These are phyloP conservation scores for Leishmania guyanensis DNA, from an alignment of 208 protist genomes.

Conservation along the genomic window DNA sequence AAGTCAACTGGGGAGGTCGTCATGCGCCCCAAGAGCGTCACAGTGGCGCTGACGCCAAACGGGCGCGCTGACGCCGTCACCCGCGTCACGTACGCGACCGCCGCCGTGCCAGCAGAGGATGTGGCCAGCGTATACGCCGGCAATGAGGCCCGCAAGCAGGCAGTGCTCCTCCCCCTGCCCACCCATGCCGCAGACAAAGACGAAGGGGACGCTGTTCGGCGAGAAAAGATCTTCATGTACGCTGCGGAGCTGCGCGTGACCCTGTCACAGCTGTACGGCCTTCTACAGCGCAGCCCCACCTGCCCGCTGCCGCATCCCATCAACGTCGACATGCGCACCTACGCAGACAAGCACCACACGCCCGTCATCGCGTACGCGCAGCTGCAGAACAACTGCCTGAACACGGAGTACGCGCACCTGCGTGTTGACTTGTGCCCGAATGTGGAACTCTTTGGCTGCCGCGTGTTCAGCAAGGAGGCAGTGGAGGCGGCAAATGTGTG, in stretches of 20 bases:
- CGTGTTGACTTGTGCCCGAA: constrained; percentile 57
- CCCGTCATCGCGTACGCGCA: constrained; percentile 81
- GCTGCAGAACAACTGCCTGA: constrained; percentile 92
- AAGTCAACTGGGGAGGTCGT: neutral
- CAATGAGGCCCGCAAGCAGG: constrained; percentile 20
- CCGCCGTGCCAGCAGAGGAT: constrained; percentile 34
- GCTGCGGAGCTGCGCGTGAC: constrained; percentile 77
- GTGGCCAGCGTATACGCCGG: constrained; percentile 26
- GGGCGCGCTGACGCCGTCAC: constrained; percentile 90
- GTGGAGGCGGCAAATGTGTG: constrained; percentile 91
- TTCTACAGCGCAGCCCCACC: constrained; percentile 61
- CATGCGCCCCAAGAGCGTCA: constrained; percentile 54
- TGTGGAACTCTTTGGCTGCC: constrained; percentile 68
- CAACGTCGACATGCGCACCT: constrained; percentile 67
- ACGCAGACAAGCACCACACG: constrained; percentile 10
- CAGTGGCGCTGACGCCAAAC: constrained; percentile 90
- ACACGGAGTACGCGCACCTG: constrained; percentile 78
- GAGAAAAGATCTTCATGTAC: constrained; percentile 82
- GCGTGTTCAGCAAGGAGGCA: constrained; percentile 60
- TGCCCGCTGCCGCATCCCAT: constrained; percentile 26
- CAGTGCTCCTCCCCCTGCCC: constrained; percentile 15
- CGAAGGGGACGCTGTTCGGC: constrained; percentile 2
- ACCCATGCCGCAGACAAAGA: neutral
- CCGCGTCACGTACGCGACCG: constrained; percentile 64
- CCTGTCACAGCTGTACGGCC: constrained; percentile 73